A percentile compares a stretch with the other conserved stretches of the same genome.
These are phyloP conservation scores for Chytridiales sp. DNA, from an alignment of 371 early-diverging fungal genomes.

Conservation along the genomic window DNA sequence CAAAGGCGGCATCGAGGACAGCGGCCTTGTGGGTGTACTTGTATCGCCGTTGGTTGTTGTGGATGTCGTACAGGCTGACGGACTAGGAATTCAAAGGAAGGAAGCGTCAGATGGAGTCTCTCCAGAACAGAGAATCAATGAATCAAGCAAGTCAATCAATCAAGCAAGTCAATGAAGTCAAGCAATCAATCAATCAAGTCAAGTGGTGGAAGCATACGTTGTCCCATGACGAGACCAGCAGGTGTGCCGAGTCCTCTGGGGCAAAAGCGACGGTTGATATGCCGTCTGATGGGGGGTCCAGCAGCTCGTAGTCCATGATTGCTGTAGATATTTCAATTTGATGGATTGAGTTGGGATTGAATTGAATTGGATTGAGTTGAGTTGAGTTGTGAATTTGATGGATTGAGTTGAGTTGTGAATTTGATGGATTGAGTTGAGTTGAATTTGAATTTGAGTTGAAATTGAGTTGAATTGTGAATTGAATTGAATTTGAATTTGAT, in stretches of 20 bases:
- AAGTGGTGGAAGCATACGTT: constrained; percentile 44
- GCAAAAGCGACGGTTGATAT: constrained; percentile 75
- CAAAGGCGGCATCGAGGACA: constrained; percentile 75
- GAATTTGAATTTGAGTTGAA: too few relatives aligned
- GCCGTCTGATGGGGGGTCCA: constrained; percentile 82
- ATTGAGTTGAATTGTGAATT: too few relatives aligned
- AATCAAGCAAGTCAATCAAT: neutral
- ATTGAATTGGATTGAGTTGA: too few relatives aligned
- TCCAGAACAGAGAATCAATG: constrained; percentile 11
- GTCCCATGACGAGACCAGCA: constrained; percentile 90
- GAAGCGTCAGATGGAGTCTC: too few relatives aligned
- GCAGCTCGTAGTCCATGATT: too few relatives aligned
- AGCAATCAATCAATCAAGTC: neutral
- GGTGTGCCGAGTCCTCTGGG: constrained; percentile 57
- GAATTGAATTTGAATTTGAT: too few relatives aligned
- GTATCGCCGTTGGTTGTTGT: constrained; percentile 52
- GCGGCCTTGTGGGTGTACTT: constrained; percentile 62
- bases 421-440: too few relatives aligned
- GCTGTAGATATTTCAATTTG: too few relatives aligned
- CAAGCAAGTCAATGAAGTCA: constrained; percentile 4
- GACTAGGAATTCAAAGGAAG: constrained; percentile 44
- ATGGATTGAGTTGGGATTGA: too few relatives aligned
- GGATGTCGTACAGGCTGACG: constrained; percentile 79
- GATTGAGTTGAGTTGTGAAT: too few relatives aligned
- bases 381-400: too few relatives aligned